Evolutionary conservation across 2,329 filamentous ascomycete genomes (phyloP).

Genomic region (Periconia macrospinosa): DNA sequence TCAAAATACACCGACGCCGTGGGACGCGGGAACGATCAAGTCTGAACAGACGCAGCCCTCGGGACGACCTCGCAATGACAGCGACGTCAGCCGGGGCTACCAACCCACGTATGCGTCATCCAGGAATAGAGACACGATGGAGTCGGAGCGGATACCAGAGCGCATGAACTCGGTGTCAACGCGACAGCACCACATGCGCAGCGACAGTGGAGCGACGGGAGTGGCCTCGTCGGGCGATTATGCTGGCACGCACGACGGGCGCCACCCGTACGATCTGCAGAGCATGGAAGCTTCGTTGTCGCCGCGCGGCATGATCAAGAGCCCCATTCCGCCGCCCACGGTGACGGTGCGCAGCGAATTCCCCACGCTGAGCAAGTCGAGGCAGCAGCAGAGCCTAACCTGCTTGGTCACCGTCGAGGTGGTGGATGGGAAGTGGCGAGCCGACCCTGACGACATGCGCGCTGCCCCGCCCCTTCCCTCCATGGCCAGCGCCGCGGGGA

Average conservation of each 20-base stretch:
- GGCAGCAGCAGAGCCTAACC: constrained; percentile 92
- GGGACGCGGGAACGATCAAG: constrained; percentile 59
- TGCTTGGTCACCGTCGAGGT: constrained; percentile 95
- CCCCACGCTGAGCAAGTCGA: constrained; percentile 86
- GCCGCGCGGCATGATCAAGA: constrained; percentile 70
- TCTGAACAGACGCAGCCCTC: constrained; percentile 50
- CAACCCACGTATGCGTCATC: constrained; percentile 25
- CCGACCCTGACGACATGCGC: constrained; percentile 77
- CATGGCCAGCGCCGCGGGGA: constrained; percentile 49
- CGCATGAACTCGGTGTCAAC: constrained; percentile 40
- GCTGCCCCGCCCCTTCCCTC: constrained; percentile 54
- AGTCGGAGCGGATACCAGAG: constrained; percentile 42
- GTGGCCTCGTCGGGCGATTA: constrained; percentile 78
- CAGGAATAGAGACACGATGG: constrained; percentile 39
- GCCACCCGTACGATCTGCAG: constrained; percentile 93
- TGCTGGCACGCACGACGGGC: constrained; percentile 71
- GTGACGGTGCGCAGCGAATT: constrained; percentile 98
- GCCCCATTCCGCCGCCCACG: constrained; percentile 85
- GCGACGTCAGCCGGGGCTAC: constrained; percentile 36
- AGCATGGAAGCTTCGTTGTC: constrained; percentile 87
- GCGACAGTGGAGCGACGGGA: constrained; percentile 75
- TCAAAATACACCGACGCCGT: constrained; percentile 64
- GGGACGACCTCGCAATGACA: constrained; percentile 35
- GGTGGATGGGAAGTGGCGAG: constrained; percentile 85
- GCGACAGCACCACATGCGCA: constrained; percentile 64